Evolutionary conservation across 2,329 filamentous ascomycete genomes (phyloP), one percentile per base, ranked within the genome.

Genomic region (Fusarium tricinctum): DNA sequence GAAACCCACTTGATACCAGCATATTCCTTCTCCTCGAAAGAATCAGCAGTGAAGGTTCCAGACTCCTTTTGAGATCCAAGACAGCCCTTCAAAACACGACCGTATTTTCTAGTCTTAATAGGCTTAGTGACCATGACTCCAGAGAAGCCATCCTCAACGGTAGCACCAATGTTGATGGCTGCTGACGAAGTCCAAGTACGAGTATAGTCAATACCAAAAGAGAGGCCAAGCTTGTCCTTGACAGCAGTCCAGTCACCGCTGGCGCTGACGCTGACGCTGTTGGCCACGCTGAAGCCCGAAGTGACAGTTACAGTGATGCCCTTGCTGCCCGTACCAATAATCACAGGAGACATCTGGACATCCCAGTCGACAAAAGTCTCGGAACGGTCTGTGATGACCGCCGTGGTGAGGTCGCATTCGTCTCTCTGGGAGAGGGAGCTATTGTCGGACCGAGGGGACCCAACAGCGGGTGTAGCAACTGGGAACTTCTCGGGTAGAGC

Each of bases 331-430:
- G 47, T 52, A 6, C 52, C 65, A 12, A 63, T 59, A 22, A 68
- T 48, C 0, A 68, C 64, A 15, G 63, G 65, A 8, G 65, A 68
- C 65, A 68, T 68, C 4, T 68, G 63, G 15, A 68, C 54, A 35
- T 68, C 65, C 65, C 65, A 68, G 42, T 68, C 64, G 23, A 68
- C 58, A 33, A 68, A 68, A 5, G 53, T 62, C 23, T 68, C 1
- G 0, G 19, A 8, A 17, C 15, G 10, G 17, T 68, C 64, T 1
- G 59, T 65, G 3, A 68, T 22, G 46, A 52, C 49, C 0, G 63
- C 23, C 1, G 32, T 49, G 4, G 63, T 67, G 3, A 5, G 6
- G 0, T 28, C 19, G 6, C 63, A 66, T 33, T n/a, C 43, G 38
- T 13, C 63, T 55, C 2, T 43, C 39, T 4, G 8, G 26, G 10